Percentiles rank a stretch among this genome's conserved stretches.
Evolutionary conservation across 306 rosid species (phyloP).

Genomic region (Urtica urens): DNA sequence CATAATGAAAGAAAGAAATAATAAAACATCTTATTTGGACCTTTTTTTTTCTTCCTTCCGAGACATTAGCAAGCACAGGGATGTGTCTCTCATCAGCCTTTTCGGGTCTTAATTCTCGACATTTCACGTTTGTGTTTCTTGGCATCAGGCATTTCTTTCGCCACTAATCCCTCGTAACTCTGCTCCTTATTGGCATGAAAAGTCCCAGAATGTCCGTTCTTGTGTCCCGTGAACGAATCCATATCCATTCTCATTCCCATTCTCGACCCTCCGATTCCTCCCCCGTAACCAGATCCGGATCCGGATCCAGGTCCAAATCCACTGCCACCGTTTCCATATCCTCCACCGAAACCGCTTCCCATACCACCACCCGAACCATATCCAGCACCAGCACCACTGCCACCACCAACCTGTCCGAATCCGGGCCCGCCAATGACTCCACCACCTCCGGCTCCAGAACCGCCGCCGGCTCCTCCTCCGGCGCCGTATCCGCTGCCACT

Average conservation of each 20-base stretch:
- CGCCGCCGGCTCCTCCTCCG: neutral
- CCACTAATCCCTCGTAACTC: neutral
- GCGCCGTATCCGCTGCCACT: slow-evolving; percentile 10
- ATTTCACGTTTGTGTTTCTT: neutral
- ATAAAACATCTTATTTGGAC: neutral
- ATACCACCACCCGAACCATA: slow-evolving; percentile 3
- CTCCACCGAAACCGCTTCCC: slow-evolving; percentile 11
- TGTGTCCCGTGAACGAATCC: neutral
- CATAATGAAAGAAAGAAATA: neutral
- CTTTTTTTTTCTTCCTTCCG: neutral
- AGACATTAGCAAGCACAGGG: neutral
- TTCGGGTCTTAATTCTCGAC: neutral
- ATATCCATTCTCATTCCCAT: no score
- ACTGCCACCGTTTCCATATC: slow-evolving; percentile 3
- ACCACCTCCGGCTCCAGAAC: slow-evolving; percentile 16
- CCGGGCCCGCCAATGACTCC: slow-evolving; percentile 6
- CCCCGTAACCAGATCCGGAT: neutral
- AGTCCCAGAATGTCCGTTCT: neutral
- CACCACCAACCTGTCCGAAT: slow-evolving; percentile 13
- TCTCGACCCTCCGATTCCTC: neutral
- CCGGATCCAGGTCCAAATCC: slow-evolving; percentile 4
- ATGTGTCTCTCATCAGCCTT: neutral
- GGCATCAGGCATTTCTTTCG: neutral
- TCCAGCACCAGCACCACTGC: neutral
- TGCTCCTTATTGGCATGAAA: neutral